These are phyloP conservation scores for Sechiopsis laciniata DNA, from an alignment of 306 rosid genomes.

Conservation along the genomic window DNA sequence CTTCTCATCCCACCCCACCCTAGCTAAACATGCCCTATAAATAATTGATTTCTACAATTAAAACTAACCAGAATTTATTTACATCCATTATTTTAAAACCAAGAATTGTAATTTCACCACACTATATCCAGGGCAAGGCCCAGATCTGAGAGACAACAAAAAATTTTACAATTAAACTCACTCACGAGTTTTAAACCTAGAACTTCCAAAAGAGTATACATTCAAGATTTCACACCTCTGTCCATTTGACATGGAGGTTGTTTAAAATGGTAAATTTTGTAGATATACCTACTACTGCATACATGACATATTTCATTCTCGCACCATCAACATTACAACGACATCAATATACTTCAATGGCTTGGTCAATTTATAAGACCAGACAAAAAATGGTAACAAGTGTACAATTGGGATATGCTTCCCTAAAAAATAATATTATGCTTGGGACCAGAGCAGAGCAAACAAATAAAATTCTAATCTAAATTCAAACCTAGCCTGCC, in stretches of 20 bases:
- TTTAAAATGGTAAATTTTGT: neutral
- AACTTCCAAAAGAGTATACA: too few species aligned
- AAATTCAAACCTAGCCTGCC: neutral
- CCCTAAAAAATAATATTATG: neutral
- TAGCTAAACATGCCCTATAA: too few species aligned
- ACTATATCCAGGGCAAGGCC: too few species aligned
- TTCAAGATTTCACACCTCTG: too few species aligned
- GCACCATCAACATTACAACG: conserved; percentile 10
- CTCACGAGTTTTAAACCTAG: too few species aligned
- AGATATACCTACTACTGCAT: neutral
- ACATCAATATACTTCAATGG: neutral
- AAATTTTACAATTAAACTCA: too few species aligned
- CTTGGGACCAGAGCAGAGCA: neutral
- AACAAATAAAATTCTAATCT: conserved; percentile 8
- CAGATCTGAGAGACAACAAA: too few species aligned
- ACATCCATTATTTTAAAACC: too few species aligned
- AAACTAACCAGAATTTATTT: neutral
- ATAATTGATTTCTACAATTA: neutral
- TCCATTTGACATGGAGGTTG: too few species aligned
- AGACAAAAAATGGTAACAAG: conserved; percentile 6
- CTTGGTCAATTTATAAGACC: neutral
- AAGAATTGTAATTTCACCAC: too few species aligned
- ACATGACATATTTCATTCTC: neutral
- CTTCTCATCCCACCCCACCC: too few species aligned
- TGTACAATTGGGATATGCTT: neutral